Base-by-base conservation (phyloP, 2,329 filamentous ascomycete species). In the Stemphylium vesicarium region DNA sequence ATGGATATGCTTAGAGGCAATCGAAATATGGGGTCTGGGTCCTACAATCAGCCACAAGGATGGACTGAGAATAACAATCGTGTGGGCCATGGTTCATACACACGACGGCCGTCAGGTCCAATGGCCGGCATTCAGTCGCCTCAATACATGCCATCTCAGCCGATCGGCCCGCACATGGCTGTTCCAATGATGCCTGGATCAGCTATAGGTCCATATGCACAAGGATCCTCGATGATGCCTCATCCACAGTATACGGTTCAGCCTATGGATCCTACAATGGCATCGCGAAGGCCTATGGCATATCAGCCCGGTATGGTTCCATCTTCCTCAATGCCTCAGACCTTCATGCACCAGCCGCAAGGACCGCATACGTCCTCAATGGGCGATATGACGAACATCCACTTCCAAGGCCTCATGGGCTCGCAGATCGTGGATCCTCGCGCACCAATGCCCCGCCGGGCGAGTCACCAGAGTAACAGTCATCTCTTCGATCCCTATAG, bases 381-480 rank as follows among this genome's bases (percentile, higher is more conserved):
- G 44, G 62, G 58, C 2, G 66, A 75, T 33, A 61, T 72, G 64
- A 70, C 69, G 1, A 74, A 73, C 50, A 60, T 58, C n/a, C 53
- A 62, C 33, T 63, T 64, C 45, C 10, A 49, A 15, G 42, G 49
- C 10, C 47, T 53, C 15, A 53, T 56, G n/a, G 36, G 41, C 3
- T 13, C 40, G 26, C 61, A 60, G 15, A 39, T 57, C 7, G 38
- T 56, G 31, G 63, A 65, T 20, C 13, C 48, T 44, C 53, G 53
- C 13, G 53, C 39, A 12, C 41, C 53, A 16, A 40, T 55, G 35
- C 32, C 38, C 15, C 40, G 47, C 15, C 50, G 55, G 32, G 10
- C 24, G 12, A 50, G 48, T 42, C 44, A 65, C 48, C 38, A 57
- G 49, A 53, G 50, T 40, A 33, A 69, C 66, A 51, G 60, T 51